Evolutionary conservation across 805 yeast genomes (phyloP).

Genomic region (Candida tallmaniae): DNA sequence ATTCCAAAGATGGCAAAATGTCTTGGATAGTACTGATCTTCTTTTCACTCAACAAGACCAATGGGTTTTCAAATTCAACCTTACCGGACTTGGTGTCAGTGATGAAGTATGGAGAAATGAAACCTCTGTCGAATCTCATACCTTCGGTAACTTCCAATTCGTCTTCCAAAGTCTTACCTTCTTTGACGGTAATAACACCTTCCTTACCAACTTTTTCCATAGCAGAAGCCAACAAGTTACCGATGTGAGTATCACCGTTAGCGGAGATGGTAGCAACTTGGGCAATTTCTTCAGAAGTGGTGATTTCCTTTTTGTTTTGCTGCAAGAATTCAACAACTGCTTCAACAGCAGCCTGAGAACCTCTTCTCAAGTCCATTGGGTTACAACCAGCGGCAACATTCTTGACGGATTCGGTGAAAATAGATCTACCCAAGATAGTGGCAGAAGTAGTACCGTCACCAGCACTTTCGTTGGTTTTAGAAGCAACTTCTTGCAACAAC

Average conservation of each 20-base stretch:
- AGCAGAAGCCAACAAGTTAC: slow-evolving; percentile 80
- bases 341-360: slow-evolving; percentile 95
- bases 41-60: slow-evolving; percentile 82
- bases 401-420: slow-evolving; percentile 91
- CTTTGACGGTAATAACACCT: slow-evolving; percentile 97
- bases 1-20: slow-evolving; percentile 85
- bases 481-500: slow-evolving; percentile 92
- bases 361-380: slow-evolving; percentile 97
- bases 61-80: slow-evolving; percentile 93
- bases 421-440: slow-evolving; percentile 92
- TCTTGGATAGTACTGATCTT: slow-evolving; percentile 88
- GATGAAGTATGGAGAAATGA: slow-evolving; percentile 93
- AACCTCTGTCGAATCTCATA: slow-evolving; percentile 97
- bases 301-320: slow-evolving; percentile 84
- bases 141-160: slow-evolving; percentile 94
- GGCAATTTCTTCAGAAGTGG: slow-evolving; percentile 91
- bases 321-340: slow-evolving; percentile 84
- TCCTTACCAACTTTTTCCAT: slow-evolving; percentile 99
- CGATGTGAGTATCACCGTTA: slow-evolving; percentile 92
- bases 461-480: slow-evolving; percentile 94
- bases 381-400: slow-evolving; percentile 98
- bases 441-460: slow-evolving; percentile 99
- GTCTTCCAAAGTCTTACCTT: slow-evolving; percentile 95
- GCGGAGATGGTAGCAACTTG: slow-evolving; percentile 98
- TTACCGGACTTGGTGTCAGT: slow-evolving; percentile 90